Conservation (phyloP, 371 early-diverging fungal genomes). For the Cokeromyces recurvatus region DNA sequence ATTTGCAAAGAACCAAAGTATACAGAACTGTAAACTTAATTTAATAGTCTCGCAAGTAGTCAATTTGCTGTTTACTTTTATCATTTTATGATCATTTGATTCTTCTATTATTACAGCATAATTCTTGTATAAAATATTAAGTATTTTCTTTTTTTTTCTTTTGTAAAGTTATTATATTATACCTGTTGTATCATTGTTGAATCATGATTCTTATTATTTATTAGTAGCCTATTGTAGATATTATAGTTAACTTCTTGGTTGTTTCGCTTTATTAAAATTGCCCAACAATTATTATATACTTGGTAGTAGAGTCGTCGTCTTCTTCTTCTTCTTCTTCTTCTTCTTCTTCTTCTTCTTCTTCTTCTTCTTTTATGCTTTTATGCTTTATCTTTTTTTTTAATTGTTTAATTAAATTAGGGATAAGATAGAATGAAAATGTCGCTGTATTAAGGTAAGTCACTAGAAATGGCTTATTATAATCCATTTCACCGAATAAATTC, state of each 20-base stretch:
- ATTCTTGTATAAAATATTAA: too few relatives aligned
- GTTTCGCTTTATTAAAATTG: too few relatives aligned
- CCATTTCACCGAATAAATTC: slow-evolving; percentile 60
- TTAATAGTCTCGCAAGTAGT: slow-evolving; percentile 54
- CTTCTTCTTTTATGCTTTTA: too few relatives aligned
- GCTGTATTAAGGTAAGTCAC: slow-evolving; percentile 72
- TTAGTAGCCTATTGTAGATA: neutral
- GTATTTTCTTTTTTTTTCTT: too few relatives aligned
- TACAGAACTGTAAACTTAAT: slow-evolving; percentile 70
- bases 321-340: too few relatives aligned
- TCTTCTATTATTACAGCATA: neutral
- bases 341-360: too few relatives aligned
- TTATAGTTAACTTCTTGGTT: too few relatives aligned
- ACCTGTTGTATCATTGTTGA: too few relatives aligned
- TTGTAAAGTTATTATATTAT: too few relatives aligned
- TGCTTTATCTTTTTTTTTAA: too few relatives aligned
- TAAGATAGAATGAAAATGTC: slow-evolving; percentile 67
- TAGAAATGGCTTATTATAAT: slow-evolving; percentile 68
- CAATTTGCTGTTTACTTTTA: slow-evolving; percentile 19
- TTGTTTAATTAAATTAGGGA: slow-evolving; percentile 29
- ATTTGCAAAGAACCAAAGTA: slow-evolving; percentile 80
- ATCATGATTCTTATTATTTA: neutral
- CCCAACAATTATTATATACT: too few relatives aligned
- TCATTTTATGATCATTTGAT: slow-evolving; percentile 2
- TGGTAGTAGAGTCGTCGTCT: too few relatives aligned